Percentiles rank a stretch among this genome's conserved stretches.
Conservation (phyloP, 2,329 filamentous ascomycete genomes). For the Sporothrix dimorphospora region DNA sequence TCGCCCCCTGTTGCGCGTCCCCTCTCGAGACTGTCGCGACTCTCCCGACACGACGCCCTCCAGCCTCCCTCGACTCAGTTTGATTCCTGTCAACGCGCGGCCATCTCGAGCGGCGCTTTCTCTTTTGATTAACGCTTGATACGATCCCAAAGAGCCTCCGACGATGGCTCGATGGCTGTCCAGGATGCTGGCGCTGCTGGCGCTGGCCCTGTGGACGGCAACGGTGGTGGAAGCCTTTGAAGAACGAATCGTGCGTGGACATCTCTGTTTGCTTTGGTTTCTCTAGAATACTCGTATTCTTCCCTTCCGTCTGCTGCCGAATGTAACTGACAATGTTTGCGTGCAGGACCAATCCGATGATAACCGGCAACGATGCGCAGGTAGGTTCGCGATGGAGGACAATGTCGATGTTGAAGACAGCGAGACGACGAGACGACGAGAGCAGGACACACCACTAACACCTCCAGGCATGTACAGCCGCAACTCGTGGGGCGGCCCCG, state of each 20-base stretch:
- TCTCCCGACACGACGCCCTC: no score
- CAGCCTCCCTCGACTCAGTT: not conserved
- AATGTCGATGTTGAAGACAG: not conserved
- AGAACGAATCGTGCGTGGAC: constrained; percentile 55
- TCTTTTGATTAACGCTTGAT: not conserved
- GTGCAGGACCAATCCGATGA: constrained; percentile 72
- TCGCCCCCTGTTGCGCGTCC: not conserved
- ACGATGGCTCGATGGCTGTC: constrained; percentile 61
- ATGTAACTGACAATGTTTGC: constrained; percentile 15
- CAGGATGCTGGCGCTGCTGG: constrained; percentile 52
- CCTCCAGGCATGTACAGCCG: constrained; percentile 86
- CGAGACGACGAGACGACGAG: no score
- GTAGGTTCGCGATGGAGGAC: constrained; percentile 42
- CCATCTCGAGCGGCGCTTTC: not conserved
- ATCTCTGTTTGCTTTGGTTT: not conserved
- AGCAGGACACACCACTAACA: constrained; percentile 28
- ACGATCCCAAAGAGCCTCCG: constrained; percentile 4
- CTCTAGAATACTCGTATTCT: no score
- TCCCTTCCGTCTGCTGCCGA: not conserved
- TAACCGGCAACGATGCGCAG: constrained; percentile 78
- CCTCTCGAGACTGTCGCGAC: not conserved
- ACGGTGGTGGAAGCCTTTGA: constrained; percentile 53
- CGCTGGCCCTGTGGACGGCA: constrained; percentile 57
- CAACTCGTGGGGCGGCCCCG: constrained; percentile 81
- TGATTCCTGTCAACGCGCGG: not conserved